Base-by-base conservation (phyloP, 2,329 filamentous ascomycete genomes). In the Akanthomyces dipterigenus region DNA sequence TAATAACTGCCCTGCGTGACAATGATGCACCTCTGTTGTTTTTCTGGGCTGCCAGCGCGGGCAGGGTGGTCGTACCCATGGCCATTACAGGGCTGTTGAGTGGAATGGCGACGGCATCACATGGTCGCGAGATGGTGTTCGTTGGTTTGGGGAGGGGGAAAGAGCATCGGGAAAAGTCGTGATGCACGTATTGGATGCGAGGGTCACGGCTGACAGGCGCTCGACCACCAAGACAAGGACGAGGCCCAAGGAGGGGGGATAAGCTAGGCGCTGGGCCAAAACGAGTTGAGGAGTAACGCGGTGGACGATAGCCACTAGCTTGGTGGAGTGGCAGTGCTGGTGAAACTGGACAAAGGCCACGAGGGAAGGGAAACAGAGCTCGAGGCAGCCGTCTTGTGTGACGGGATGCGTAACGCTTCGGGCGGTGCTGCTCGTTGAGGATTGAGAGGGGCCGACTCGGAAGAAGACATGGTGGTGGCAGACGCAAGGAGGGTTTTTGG, bases 281-380 rank as follows among this genome's bases (percentile, higher is more conserved):
- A 28, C 14, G 18, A 34, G 31, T 38, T 5, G 38, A 38, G n/a
- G 50, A 55, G 14, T 14, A 11, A 31, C 34, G 31, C 20, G 18
- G 34, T 50, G 46, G 12, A 59, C 36, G 7, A 24, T 59, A 45
- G 56, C 56, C 56, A 60, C 56, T 60, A 60, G 38, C 14, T 36
- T 43, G 38, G 56, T 45, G 48, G 56, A 53, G 56, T 53, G 48
- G 46, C 56, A 36, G 56, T 60, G 56, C 56, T 46, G 56, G 38
- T 43, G 46, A 53, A 53, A 60, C 56, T 60, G 22, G 36, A 60
- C 24, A 20, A 36, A n/a, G 43, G 54, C 54, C 40, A 45, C 38
- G 38, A 55, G 53, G 26, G 11, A n/a, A 26, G 26, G 4, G 42
- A 20, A 16, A 24, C 12, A 28, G 14, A 31, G 43, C 28, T 36